Base-by-base conservation (phyloP, 306 rosid species). In the Prunus fruticosa region DNA sequence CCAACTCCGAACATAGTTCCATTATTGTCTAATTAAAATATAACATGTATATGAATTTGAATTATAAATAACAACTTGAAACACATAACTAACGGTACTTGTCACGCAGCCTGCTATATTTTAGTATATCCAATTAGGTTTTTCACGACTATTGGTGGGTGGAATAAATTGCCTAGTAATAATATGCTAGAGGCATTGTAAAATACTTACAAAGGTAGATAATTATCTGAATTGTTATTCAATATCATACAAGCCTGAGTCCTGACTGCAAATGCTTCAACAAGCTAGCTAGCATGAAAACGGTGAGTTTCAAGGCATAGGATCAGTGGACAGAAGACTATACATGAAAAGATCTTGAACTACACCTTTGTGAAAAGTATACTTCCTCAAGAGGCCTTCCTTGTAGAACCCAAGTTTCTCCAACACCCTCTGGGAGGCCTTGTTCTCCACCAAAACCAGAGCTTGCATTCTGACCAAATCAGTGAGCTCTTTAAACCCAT, bases 311-410 rank as follows among this genome's bases (percentile, higher is more conserved):
- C 56, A 71, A 45, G 67, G 47, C 60, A 57, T 47, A 41, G 22
- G 56, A 67, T 80, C 75, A 50, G 69, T 47, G 25, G 75, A 74
- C 45, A 74, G 67, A 56, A 74, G 64, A 62, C 76, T 75, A 30
- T 19, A 80, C n/a, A 80, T 60, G 71, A 69, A 12, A 0, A 69
- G 1, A 53, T 81, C 74, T 15, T 53, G 20, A 3, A 30, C 27
- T 64, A 13, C 0, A 2, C 83, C 85, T 76, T 71, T 81, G 5
- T 50, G 54, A 64, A 73, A 34, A 12, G 54, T 54, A 62, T 74
- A 81, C 71, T 78, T 78, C 58, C 88, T 65, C 51, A 81, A 6
- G n/a, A 81, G n/a, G 13, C 79, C 78, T 49, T 81, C 86, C 60
- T 27, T 71, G 3, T 60, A 50, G 73, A 85, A 85, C 19, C 86